phyloP scores from a whole-genome alignment of 2,329 filamentous ascomycete genomes.

The Hypoxylon sp. region DNA sequence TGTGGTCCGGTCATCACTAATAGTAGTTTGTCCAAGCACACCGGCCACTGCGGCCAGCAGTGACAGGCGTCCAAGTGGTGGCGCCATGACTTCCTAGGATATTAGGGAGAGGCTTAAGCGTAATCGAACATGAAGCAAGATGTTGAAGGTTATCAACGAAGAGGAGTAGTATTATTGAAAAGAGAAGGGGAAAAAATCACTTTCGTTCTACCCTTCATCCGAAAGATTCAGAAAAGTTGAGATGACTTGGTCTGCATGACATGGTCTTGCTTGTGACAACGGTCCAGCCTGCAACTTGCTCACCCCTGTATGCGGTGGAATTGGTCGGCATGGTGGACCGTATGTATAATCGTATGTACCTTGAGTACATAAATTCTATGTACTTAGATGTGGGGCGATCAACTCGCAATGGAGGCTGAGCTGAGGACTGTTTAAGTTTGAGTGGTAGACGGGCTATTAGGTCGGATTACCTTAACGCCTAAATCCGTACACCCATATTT shows the following conservation, averaged over 20 bases:
- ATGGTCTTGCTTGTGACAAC: constrained; percentile 23
- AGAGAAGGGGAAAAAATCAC: constrained; percentile 1
- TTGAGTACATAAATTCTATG: constrained; percentile 35
- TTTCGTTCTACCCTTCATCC: constrained; percentile 13
- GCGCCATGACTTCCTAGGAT: constrained; percentile 44
- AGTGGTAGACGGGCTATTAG: constrained; percentile 30
- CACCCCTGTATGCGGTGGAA: not conserved
- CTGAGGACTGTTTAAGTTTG: constrained; percentile 16
- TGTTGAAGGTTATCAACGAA: constrained; percentile 12
- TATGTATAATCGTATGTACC: constrained; percentile 34
- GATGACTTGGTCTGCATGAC: constrained; percentile 23
- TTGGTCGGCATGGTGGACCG: constrained; percentile 17
- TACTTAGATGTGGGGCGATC: constrained; percentile 36
- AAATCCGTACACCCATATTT: too few relatives aligned
- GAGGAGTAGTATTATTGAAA: constrained; percentile 8
- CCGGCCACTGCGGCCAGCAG: constrained; percentile 47
- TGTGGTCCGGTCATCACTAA: constrained; percentile 58
- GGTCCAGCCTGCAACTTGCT: constrained; percentile 8
- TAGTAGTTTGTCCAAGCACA: constrained; percentile 54
- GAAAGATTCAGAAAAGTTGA: constrained; percentile 26
- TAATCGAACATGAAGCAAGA: constrained; percentile 24
- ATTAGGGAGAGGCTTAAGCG: constrained; percentile 22
- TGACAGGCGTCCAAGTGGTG: constrained; percentile 44
- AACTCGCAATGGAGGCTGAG: constrained; percentile 28
- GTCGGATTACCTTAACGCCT: too few relatives aligned